A percentile compares a stretch with the other conserved stretches of the same genome.
phyloP scores from a whole-genome alignment of 2,329 filamentous ascomycete genomes.

The Pseudocercospora fuligena region DNA sequence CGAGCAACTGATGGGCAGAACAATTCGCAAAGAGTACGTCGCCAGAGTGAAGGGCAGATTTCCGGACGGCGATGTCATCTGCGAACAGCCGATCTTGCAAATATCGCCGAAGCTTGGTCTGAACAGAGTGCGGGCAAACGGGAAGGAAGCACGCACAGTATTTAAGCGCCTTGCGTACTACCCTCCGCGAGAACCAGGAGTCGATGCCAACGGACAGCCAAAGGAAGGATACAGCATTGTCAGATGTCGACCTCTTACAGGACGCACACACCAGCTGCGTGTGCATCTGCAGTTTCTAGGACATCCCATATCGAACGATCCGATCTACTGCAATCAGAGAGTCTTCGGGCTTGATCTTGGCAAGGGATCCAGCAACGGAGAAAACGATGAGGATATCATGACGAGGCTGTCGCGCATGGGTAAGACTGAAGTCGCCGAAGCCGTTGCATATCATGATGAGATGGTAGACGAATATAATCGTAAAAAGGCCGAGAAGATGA shows the following conservation, averaged over 20 bases:
- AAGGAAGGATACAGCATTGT: constrained; percentile 83
- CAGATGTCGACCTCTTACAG: constrained; percentile 89
- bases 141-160: constrained; percentile 86
- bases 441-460: constrained; percentile 90
- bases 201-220: constrained; percentile 25
- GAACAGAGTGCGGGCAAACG: constrained; percentile 91
- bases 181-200: constrained; percentile 49
- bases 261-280: constrained; percentile 90
- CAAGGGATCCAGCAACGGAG: constrained; percentile 65
- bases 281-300: constrained; percentile 95
- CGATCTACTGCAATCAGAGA: constrained; percentile 92
- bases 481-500: constrained; percentile 90
- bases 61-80: constrained; percentile 86
- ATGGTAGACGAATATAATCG: constrained; percentile 91
- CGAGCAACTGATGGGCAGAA: constrained; percentile 75
- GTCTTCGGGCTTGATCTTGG: constrained; percentile 88
- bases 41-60: constrained; percentile 90
- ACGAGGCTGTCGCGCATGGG: constrained; percentile 85
- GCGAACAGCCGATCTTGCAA: constrained; percentile 89
- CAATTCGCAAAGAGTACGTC: constrained; percentile 93
- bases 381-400: constrained; percentile 89
- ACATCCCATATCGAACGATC: constrained; percentile 95
- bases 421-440: constrained; percentile 88
- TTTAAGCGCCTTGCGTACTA: constrained; percentile 96
- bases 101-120: constrained; percentile 95